Conservation (phyloP, 2,329 filamentous ascomycete genomes). For the Acrocalymma vagum region DNA sequence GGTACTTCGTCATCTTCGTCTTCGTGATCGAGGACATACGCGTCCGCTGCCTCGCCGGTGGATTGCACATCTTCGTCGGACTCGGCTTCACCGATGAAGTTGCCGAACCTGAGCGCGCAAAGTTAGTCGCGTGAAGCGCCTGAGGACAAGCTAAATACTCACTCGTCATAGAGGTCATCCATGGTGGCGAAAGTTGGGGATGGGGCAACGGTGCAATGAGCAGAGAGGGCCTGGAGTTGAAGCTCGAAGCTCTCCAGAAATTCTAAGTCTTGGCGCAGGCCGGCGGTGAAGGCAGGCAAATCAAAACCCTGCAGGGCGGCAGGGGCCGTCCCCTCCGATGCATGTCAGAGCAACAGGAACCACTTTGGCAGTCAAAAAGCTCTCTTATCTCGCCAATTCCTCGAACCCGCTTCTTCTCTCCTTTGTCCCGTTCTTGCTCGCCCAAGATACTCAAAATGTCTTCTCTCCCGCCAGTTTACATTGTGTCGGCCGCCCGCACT, state of each 20-base stretch:
- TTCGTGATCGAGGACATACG: slow-evolving; percentile 79
- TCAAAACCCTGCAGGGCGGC: slow-evolving; percentile 17
- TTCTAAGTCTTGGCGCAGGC: slow-evolving; percentile 22
- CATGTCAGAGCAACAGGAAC: slow-evolving; percentile 15
- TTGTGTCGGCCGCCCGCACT: slow-evolving; percentile 89
- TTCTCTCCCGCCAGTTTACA: slow-evolving; percentile 88
- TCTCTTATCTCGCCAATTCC: slow-evolving; percentile 3
- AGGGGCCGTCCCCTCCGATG: slow-evolving; percentile 25
- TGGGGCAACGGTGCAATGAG: slow-evolving; percentile 12
- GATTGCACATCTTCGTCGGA: slow-evolving; percentile 88
- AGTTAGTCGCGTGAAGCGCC: slow-evolving; percentile 21
- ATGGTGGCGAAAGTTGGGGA: slow-evolving; percentile 58
- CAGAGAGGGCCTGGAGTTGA: slow-evolving; percentile 22
- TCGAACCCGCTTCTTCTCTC: slow-evolving; percentile 6
- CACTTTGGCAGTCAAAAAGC: too few relatives aligned
- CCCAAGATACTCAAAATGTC: slow-evolving; percentile 67
- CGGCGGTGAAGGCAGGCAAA: slow-evolving; percentile 34
- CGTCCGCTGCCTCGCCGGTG: slow-evolving; percentile 77
- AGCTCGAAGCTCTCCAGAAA: slow-evolving; percentile 39
- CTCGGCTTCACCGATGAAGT: slow-evolving; percentile 95
- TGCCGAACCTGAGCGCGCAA: slow-evolving; percentile 83
- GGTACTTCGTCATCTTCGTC: slow-evolving; percentile 61
- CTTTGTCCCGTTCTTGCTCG: slow-evolving; percentile 9
- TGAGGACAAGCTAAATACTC: slow-evolving; percentile 23
- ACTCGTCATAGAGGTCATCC: slow-evolving; percentile 99